Evolutionary conservation across 257 asterid species (phyloP), one percentile per base, ranked within the genome.

Genomic region (Ballota nigra): DNA sequence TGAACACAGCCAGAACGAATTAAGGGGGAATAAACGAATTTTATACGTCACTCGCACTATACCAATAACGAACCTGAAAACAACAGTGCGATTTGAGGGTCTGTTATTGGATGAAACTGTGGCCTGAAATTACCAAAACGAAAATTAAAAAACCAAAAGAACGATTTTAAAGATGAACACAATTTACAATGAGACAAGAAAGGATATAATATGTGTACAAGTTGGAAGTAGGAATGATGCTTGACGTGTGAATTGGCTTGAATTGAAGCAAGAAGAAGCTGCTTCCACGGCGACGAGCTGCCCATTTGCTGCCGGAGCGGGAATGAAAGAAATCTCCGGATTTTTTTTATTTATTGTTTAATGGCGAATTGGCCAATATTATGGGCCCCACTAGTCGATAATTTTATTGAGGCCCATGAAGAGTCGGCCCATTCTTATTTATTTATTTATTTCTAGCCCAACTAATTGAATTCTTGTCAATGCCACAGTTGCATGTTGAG

Each of bases 11-110:
- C n/a, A 75, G 33, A 53, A 53, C 53, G 65, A 13, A 53, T 38
- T 43, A 63, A 58, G 22, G 53, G 45, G 5, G 62, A 33, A 70
- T 63, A 18, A 0, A 3, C 11, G 26, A 59, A 40, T 18, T 8
- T 8, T 1, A 33, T 47, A 26, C 12, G 29, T 5, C 47, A 19
- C 15, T 69, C 38, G 26, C 56, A 28, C 52, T n/a, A 49, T 13
- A 62, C 4, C 20, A 45, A 74, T 72, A 66, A 31, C 41, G 55
- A 26, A 89, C 97, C 98, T 85, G 89, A 88, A 94, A 73, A 94
- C 99, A 57, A 94, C 99, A n/a, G 99, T 89, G 43, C 99, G 98
- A 80, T 94, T 94, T 23, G 93, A 86, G 61, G 99, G 98, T 34
- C 77, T 86, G 47, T 88, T 82, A 49, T 72, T 82, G 16, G 86